phyloP scores from a whole-genome alignment of 306 rosid genomes.

The Dalbergia cochinchinensis region DNA sequence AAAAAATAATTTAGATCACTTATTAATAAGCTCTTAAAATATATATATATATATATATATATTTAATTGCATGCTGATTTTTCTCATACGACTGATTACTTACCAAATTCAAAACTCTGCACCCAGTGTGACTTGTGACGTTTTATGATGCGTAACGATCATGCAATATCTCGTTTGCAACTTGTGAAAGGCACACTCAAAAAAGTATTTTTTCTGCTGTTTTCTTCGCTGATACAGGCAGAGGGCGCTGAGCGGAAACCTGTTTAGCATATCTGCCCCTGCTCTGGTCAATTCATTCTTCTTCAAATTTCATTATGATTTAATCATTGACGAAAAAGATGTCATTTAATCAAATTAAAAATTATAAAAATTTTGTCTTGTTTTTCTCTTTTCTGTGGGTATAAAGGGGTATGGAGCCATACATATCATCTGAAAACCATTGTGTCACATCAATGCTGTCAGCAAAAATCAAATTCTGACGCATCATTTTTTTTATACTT shows the following conservation, averaged over 20 bases:
- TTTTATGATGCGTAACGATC: conserved; percentile 40
- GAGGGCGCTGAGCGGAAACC: conserved; percentile 12
- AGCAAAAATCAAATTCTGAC: neutral
- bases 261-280: neutral
- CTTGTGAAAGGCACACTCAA: conserved; percentile 29
- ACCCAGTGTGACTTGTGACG: conserved; percentile 28
- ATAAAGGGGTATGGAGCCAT: conserved; percentile 5
- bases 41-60: neutral
- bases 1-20: neutral
- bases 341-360: neutral
- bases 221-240: neutral
- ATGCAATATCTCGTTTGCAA: conserved; percentile 37
- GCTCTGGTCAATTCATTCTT: conserved; percentile 33
- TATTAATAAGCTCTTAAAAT: too few species aligned
- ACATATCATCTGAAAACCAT: neutral
- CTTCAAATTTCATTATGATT: conserved; percentile 11
- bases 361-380: too few species aligned
- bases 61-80: neutral
- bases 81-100: neutral
- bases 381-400: neutral
- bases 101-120: neutral
- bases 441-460: conserved; percentile 22
- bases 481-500: neutral
- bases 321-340: neutral
- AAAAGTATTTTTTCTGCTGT: neutral